Evolutionary conservation across 345 rosid species (phyloP).

Genomic region (Cardiospermum halicacabum): DNA sequence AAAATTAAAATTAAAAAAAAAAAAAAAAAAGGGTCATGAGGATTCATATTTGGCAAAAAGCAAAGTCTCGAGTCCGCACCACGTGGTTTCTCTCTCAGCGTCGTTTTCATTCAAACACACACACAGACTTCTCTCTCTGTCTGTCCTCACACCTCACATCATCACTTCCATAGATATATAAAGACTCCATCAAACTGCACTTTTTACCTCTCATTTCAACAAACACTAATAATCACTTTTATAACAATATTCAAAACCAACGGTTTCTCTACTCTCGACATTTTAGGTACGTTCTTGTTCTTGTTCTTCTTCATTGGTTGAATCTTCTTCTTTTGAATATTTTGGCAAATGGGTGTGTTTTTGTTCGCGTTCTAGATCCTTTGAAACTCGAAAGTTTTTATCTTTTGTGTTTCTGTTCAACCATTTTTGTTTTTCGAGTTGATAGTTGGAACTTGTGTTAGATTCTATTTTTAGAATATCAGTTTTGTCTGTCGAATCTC

Average conservation of each 20-base stretch:
- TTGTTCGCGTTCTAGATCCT: neutral
- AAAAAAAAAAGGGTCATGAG: neutral
- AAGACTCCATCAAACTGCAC: no score
- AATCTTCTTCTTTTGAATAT: neutral
- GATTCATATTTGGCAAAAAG: neutral
- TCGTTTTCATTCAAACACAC: no score
- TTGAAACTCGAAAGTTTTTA: constrained; percentile 1
- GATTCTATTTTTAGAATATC: no score
- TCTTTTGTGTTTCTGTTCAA: neutral
- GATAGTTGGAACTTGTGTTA: no score
- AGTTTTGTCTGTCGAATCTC: no score
- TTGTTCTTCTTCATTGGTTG: constrained; percentile 1
- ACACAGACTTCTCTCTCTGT: constrained; percentile 7
- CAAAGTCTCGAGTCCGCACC: constrained; percentile 33
- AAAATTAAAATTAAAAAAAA: neutral
- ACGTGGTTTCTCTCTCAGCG: constrained; percentile 42
- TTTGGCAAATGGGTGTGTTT: constrained; percentile 10
- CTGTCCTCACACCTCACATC: constrained; percentile 17
- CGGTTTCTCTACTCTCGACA: no score
- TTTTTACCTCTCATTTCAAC: no score
- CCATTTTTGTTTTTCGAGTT: constrained; percentile 2
- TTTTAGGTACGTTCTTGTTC: no score
- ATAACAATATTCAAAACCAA: no score
- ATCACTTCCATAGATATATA: no score
- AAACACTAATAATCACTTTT: no score